A percentile compares a stretch with the other conserved stretches of the same genome.
phyloP scores from a whole-genome alignment of 2,329 filamentous ascomycete species.

The Xylariaceae sp. region DNA sequence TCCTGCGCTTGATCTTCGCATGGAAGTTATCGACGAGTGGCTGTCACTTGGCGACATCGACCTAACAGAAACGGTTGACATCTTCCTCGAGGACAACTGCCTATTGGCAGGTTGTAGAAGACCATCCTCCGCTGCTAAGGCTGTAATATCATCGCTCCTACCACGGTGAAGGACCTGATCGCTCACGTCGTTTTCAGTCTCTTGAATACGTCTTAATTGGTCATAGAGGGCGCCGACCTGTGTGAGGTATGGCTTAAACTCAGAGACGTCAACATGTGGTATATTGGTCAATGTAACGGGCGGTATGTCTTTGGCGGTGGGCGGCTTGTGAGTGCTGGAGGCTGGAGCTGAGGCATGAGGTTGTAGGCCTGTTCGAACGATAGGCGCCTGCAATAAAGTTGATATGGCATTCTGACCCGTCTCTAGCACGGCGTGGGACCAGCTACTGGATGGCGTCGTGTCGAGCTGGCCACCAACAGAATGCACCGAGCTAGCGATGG shows the following conservation, averaged over 20 bases:
- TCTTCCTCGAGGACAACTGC: slow-evolving; percentile 38
- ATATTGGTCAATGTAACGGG: slow-evolving; percentile 90
- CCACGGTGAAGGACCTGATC: slow-evolving; percentile 39
- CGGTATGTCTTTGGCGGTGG: slow-evolving; percentile 84
- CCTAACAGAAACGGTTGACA: slow-evolving; percentile 44
- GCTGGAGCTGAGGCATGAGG: slow-evolving; percentile 68
- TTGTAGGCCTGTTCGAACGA: slow-evolving; percentile 80
- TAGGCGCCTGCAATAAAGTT: slow-evolving; percentile 85
- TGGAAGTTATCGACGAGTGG: slow-evolving; percentile 33
- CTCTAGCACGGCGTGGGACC: slow-evolving; percentile 59
- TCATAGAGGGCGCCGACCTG: slow-evolving; percentile 88
- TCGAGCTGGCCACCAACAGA: slow-evolving; percentile 85
- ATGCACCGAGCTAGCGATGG: slow-evolving; percentile 80
- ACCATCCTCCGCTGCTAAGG: slow-evolving; percentile 37
- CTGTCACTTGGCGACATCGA: slow-evolving; percentile 50
- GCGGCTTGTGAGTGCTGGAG: slow-evolving; percentile 73
- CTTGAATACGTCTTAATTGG: slow-evolving; percentile 78
- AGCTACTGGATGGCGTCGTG: slow-evolving; percentile 55
- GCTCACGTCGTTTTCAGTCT: slow-evolving; percentile 62
- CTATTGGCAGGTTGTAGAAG: slow-evolving; percentile 45
- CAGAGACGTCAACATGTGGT: slow-evolving; percentile 69
- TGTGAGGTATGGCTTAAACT: slow-evolving; percentile 78
- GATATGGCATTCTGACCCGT: slow-evolving; percentile 92
- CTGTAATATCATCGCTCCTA: slow-evolving; percentile 41
- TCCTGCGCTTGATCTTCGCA: slow-evolving; percentile 41